A percentile compares a stretch with the other conserved stretches of the same genome.
These are phyloP conservation scores for Fusarium pininemorale DNA, from an alignment of 2,329 filamentous ascomycete genomes.

Conservation along the genomic window DNA sequence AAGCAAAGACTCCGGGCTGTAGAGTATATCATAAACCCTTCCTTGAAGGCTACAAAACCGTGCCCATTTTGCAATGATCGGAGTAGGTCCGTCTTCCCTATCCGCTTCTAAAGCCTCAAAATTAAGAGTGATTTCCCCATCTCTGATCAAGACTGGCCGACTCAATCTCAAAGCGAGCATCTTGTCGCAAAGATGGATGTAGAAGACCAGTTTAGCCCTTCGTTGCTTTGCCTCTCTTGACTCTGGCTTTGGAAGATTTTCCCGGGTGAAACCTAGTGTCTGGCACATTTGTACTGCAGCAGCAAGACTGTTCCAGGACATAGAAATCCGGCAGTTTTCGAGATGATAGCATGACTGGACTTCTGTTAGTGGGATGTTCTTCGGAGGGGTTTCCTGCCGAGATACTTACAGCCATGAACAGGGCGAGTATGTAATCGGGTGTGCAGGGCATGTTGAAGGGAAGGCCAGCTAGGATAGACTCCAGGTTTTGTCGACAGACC, in stretches of 20 bases:
- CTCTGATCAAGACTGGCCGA: not conserved
- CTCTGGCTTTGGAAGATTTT: not conserved
- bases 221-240: not conserved
- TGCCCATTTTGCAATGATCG: not conserved
- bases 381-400: rapidly evolving
- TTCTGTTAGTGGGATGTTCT: rapidly evolving
- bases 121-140: not conserved
- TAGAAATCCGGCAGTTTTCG: not conserved
- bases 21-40: not conserved
- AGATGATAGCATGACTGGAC: not conserved
- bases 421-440: not conserved
- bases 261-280: not conserved
- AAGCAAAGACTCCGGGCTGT: not conserved
- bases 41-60: not conserved
- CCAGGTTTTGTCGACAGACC: not conserved
- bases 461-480: not conserved
- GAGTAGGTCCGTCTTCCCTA: not conserved
- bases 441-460: conserved; percentile 1
- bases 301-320: not conserved
- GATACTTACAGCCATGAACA: not conserved
- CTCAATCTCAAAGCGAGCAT: conserved; percentile 4
- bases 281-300: conserved; percentile 5
- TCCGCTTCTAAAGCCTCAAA: not conserved
- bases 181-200: conserved; percentile 2
- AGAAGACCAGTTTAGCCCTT: not conserved